Percentiles rank a stretch among this genome's conserved stretches.
Evolutionary conservation across 2,329 filamentous ascomycete species (phyloP).

Genomic region (Hyphodiscus sp.): DNA sequence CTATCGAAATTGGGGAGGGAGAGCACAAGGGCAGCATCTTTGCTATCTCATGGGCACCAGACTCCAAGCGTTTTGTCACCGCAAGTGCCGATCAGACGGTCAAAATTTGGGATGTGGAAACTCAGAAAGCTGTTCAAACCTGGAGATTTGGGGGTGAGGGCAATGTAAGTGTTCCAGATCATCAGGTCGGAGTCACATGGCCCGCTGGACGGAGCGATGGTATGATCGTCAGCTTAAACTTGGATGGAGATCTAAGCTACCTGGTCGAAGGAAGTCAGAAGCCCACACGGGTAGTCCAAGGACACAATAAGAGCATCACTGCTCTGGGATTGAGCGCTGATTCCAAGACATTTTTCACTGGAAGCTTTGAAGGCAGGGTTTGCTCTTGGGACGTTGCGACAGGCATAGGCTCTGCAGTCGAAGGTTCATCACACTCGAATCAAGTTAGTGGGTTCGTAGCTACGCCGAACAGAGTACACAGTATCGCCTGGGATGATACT

Average conservation of each 20-base stretch:
- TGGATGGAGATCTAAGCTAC: constrained; percentile 88
- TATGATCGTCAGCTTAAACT: constrained; percentile 81
- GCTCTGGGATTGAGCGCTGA: constrained; percentile 54
- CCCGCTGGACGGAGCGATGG: constrained; percentile 76
- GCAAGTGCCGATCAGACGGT: constrained; percentile 93
- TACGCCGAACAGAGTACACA: constrained; percentile 62
- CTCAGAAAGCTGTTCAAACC: constrained; percentile 67
- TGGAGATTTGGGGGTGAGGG: constrained; percentile 81
- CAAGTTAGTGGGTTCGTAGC: constrained; percentile 73
- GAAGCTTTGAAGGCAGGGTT: constrained; percentile 85
- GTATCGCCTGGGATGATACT: constrained; percentile 90
- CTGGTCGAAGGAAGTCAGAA: constrained; percentile 64
- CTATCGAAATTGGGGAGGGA: constrained; percentile 69
- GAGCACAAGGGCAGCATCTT: constrained; percentile 91
- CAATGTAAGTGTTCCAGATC: constrained; percentile 64
- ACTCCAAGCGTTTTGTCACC: constrained; percentile 82
- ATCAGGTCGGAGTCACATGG: constrained; percentile 94
- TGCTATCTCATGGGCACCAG: constrained; percentile 80
- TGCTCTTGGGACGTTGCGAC: constrained; percentile 73
- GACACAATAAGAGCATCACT: constrained; percentile 89
- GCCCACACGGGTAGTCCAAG: constrained; percentile 68
- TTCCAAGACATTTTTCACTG: constrained; percentile 66
- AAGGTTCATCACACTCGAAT: constrained; percentile 78
- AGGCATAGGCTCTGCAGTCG: constrained; percentile 63
- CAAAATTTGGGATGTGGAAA: constrained; percentile 85